A percentile compares a stretch with the other conserved stretches of the same genome.
These are phyloP conservation scores for Backusella liffmaniae DNA, from an alignment of 192 early-diverging fungal genomes.

Conservation along the genomic window DNA sequence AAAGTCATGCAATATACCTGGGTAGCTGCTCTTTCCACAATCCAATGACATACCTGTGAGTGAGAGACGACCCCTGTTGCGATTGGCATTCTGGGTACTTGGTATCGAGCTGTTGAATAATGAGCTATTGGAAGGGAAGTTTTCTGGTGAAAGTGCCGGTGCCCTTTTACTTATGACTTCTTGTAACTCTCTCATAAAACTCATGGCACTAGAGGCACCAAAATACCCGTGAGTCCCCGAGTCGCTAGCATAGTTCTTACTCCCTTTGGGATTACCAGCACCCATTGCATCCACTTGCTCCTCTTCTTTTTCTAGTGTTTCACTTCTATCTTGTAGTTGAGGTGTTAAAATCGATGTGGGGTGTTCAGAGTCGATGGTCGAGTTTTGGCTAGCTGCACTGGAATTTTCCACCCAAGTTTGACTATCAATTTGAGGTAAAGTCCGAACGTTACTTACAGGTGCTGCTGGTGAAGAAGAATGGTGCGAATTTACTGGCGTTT, in stretches of 20 bases:
- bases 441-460: neutral
- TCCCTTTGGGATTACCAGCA: constrained; percentile 9
- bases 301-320: neutral
- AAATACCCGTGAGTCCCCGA: neutral
- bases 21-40: neutral
- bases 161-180: constrained; percentile 12
- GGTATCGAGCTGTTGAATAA: neutral
- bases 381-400: neutral
- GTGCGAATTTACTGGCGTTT: neutral
- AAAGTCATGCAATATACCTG: neutral
- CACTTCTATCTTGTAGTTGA: neutral
- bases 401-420: constrained; percentile 4
- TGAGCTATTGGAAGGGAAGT: neutral
- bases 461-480: neutral
- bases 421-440: neutral
- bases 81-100: neutral
- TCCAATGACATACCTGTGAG: neutral
- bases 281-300: constrained; percentile 14
- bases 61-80: neutral
- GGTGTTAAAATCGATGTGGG: neutral
- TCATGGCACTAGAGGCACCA: constrained; percentile 16
- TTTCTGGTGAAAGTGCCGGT: neutral
- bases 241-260: neutral
- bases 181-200: constrained; percentile 9
- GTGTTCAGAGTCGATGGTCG: neutral